Conservation (phyloP, 129 eudicot species). For the Lonicera japonica region DNA sequence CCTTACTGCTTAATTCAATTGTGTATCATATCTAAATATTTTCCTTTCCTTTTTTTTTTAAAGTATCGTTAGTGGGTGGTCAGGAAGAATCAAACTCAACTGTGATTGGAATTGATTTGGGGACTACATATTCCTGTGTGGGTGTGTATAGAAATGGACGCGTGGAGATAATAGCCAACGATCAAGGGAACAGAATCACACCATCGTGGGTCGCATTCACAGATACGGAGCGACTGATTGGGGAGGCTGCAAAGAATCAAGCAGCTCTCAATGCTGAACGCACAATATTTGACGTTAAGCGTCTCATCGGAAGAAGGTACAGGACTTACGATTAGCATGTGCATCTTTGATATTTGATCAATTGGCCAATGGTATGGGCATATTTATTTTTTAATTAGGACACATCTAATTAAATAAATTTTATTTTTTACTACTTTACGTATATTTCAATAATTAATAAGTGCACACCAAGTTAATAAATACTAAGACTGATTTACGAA, state of each 20-base stretch:
- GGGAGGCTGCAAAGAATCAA: slow-evolving; percentile 80
- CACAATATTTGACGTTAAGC: slow-evolving; percentile 62
- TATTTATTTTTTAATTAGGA: no score
- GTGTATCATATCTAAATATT: no score
- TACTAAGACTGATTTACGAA: no score
- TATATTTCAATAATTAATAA: no score
- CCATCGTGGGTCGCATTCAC: slow-evolving; percentile 79
- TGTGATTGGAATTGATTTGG: slow-evolving; percentile 68
- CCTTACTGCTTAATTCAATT: no score
- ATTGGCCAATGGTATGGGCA: no score
- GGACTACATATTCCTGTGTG: slow-evolving; percentile 74
- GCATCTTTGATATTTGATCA: no score
- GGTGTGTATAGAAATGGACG: slow-evolving; percentile 69
- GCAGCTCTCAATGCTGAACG: slow-evolving; percentile 61
- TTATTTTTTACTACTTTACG: no score
- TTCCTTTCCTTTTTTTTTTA: no score
- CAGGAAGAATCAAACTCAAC: slow-evolving; percentile 59
- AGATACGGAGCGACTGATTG: slow-evolving; percentile 60
- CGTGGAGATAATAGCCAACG: slow-evolving; percentile 75
- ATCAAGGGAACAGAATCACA: slow-evolving; percentile 71
- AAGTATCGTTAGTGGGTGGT: no score
- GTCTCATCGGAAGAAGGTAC: slow-evolving; percentile 74
- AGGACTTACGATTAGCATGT: not conserved
- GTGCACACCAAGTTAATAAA: no score
- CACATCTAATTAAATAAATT: no score